Conservation (phyloP, 768 basidiomycete species). For the Rhodotorula babjevae region DNA sequence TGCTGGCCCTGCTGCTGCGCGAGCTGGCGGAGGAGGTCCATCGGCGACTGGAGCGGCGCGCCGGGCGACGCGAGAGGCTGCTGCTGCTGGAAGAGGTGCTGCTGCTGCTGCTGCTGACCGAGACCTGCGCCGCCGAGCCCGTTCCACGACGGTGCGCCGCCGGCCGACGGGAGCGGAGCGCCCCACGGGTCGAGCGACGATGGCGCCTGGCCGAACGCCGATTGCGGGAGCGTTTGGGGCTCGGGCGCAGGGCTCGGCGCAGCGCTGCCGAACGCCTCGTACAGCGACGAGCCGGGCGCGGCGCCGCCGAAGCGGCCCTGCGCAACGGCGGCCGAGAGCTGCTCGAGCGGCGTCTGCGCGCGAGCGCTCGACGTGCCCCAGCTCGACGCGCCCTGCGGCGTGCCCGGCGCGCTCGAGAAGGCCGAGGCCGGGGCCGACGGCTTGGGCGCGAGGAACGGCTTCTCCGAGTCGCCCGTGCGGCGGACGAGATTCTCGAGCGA, state of each 20-base stretch:
- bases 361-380: slow-evolving; percentile 17
- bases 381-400: slow-evolving; percentile 21
- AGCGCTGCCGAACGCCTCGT: slow-evolving; percentile 31
- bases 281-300: slow-evolving; percentile 8
- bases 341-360: slow-evolving; percentile 28
- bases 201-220: slow-evolving; percentile 11
- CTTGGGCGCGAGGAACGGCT: slow-evolving; percentile 47
- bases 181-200: slow-evolving; percentile 38
- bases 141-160: neutral
- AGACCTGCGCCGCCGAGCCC: neutral
- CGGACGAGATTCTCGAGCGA: slow-evolving; percentile 47
- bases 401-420: slow-evolving; percentile 30
- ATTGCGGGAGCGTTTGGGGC: slow-evolving; percentile 16
- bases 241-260: slow-evolving; percentile 19
- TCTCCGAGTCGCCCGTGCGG: slow-evolving; percentile 45
- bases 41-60: slow-evolving; percentile 13
- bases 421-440: slow-evolving; percentile 33
- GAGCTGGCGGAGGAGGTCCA: slow-evolving; percentile 33
- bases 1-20: slow-evolving; percentile 3
- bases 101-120: slow-evolving; percentile 3
- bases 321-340: slow-evolving; percentile 16
- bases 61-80: neutral
- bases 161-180: slow-evolving; percentile 16
- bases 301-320: slow-evolving; percentile 20
- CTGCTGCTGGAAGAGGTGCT: slow-evolving; percentile 3